A percentile compares a stretch with the other conserved stretches of the same genome.
Evolutionary conservation across 1,139 yeast species (phyloP).

Genomic region (Saccharomyces hybrid): DNA sequence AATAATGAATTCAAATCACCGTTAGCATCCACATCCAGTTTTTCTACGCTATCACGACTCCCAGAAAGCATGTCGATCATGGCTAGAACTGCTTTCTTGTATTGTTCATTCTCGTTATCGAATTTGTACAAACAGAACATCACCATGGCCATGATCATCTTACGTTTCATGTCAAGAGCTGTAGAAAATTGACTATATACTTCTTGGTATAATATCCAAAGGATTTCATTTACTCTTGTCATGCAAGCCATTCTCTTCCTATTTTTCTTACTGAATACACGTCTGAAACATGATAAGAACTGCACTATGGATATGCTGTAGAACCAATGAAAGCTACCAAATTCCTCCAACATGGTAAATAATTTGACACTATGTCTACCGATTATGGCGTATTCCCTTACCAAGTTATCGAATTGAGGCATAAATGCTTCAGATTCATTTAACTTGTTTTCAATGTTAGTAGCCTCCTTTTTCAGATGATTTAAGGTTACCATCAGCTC

Average conservation of each 20-base stretch:
- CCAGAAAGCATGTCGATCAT: neutral
- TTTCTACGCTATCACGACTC: neutral
- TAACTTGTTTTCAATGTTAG: constrained; percentile 47
- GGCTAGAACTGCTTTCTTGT: neutral
- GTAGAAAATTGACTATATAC: constrained; percentile 42
- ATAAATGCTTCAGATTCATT: constrained; percentile 48
- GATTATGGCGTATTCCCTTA: constrained; percentile 41
- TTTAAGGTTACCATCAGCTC: constrained; percentile 55
- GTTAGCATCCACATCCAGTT: neutral
- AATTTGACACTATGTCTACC: constrained; percentile 50
- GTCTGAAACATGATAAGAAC: constrained; percentile 38
- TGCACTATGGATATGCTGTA: constrained; percentile 53
- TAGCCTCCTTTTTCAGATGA: constrained; percentile 55
- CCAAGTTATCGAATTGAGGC: constrained; percentile 45
- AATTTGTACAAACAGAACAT: constrained; percentile 4
- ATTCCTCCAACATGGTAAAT: constrained; percentile 39
- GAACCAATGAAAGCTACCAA: constrained; percentile 41
- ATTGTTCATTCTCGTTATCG: neutral
- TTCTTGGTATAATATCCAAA: constrained; percentile 39
- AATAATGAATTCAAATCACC: neutral
- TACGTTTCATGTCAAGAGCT: constrained; percentile 46
- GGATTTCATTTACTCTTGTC: constrained; percentile 25
- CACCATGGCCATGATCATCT: constrained; percentile 35
- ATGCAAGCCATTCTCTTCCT: neutral
- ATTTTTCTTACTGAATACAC: constrained; percentile 32